Evolutionary conservation across 202 grass and related monocot species (phyloP).

Genomic region (Zizania palustris): DNA sequence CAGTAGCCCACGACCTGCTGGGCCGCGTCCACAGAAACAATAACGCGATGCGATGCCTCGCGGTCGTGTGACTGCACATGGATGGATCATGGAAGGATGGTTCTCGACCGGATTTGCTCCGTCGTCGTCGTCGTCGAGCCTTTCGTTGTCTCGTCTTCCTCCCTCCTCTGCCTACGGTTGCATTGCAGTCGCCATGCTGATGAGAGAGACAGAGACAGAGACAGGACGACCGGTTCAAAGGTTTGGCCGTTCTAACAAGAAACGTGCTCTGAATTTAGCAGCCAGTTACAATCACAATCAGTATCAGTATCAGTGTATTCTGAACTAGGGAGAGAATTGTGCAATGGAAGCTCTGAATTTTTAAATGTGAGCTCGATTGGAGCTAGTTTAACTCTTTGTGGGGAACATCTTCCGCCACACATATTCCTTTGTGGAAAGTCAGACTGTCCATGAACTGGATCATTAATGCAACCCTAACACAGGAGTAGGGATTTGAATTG

Average conservation of each 20-base stretch:
- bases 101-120: background rate
- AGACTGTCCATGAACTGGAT: background rate
- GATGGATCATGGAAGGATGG: background rate
- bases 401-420: background rate
- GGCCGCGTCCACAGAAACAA: slow-evolving; percentile 3
- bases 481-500: background rate
- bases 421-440: background rate
- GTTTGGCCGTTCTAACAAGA: slow-evolving; percentile 1
- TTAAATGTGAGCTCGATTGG: background rate
- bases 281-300: slow-evolving; percentile 32
- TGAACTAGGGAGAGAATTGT: slow-evolving; percentile 3
- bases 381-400: background rate
- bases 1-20: slow-evolving; percentile 28
- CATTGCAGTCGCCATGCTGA: background rate
- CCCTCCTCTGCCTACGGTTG: background rate
- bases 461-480: background rate
- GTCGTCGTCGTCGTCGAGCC: background rate
- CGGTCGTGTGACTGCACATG: slow-evolving; percentile 13
- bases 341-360: background rate
- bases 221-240: slow-evolving; percentile 41
- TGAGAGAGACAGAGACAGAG: background rate
- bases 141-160: background rate
- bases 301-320: background rate
- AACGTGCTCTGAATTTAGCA: slow-evolving; percentile 8
- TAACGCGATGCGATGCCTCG: background rate